Evolutionary conservation across 2,329 filamentous ascomycete genomes (phyloP).

Genomic region (Colletotrichum phormii): DNA sequence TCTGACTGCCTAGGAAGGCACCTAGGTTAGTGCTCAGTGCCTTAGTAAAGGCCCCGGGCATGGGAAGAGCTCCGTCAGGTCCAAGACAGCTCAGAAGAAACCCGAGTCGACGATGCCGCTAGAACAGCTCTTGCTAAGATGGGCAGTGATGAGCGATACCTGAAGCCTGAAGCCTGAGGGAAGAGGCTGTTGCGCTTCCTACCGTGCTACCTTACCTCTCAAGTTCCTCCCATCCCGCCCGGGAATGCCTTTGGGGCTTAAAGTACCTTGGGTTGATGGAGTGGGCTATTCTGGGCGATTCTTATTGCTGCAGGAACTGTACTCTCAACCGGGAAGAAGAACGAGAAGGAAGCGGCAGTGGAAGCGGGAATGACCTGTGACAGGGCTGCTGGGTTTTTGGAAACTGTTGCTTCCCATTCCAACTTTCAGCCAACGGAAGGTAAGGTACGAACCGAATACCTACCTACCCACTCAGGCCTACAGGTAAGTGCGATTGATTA

Average conservation of each 20-base stretch:
- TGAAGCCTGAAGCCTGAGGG: slow-evolving; percentile 3
- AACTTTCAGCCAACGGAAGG: background rate
- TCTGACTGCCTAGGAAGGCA: no score
- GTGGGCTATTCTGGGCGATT: background rate
- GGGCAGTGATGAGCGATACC: slow-evolving; percentile 11
- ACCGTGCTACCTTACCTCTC: no score
- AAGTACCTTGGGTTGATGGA: background rate
- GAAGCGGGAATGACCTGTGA: background rate
- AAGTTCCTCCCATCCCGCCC: background rate
- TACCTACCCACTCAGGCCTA: no score
- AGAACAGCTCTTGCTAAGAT: slow-evolving; percentile 9
- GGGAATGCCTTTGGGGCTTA: background rate
- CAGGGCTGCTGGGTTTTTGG: background rate
- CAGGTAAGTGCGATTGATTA: no score
- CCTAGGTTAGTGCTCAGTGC: no score
- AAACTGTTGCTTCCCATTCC: background rate
- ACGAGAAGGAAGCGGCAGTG: slow-evolving; percentile 14
- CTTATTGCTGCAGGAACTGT: background rate
- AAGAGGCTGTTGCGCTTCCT: background rate
- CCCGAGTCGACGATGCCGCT: background rate
- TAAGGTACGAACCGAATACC: background rate
- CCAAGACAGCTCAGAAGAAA: background rate
- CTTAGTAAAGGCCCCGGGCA: background rate
- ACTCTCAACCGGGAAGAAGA: background rate
- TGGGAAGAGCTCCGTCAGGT: background rate